Evolutionary conservation across 768 basidiomycete species (phyloP), one percentile per base, ranked within the genome.

Genomic region (Coprinopsis cinerea): DNA sequence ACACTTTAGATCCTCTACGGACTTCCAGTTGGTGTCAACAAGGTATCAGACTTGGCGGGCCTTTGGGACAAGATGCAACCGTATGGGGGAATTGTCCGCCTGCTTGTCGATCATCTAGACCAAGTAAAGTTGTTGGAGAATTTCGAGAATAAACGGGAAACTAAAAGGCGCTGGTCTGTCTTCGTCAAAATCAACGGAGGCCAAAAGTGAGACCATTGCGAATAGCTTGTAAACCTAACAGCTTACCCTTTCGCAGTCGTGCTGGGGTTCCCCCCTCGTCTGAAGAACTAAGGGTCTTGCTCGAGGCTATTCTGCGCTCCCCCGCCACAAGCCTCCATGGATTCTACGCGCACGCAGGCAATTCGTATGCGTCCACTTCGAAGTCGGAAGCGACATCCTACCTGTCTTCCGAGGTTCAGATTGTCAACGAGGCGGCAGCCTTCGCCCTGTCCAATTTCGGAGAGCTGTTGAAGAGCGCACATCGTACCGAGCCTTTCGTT

Each of bases 161-260:
- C 55, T 14, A 65, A 69, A 1, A 69, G 70, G 55, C 68, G 61
- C 37, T 92, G 91, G 90, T 85, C 82, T 13, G 77, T 76, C 0
- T 92, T 92, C 62, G 74, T 93, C 51, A 92, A 92, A 68, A 65
- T 92, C 28, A 86, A 92, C 55, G 81, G 81, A 5, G 88, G 85
- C 24, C 77, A 81, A 57, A 81, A 83, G 89, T 91, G 64, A 59
- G 84, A 53, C 25, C 35, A 30, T 30, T 18, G 22, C 25, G 11
- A 17, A 7, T 23, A 25, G 37, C 25, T 45, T 20, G 22, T 10
- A 26, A 43, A 11, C 4, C 4, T 20, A 10, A 11, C 10, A 43
- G 52, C 53, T 63, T 32, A 64, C 53, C 48, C 30, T 52, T 18
- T 30, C 34, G 20, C 58, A 89, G 90, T 57, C 88, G 90, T 34